Base-by-base conservation (phyloP, 768 basidiomycete species). In the Tephrocybe sp. region DNA sequence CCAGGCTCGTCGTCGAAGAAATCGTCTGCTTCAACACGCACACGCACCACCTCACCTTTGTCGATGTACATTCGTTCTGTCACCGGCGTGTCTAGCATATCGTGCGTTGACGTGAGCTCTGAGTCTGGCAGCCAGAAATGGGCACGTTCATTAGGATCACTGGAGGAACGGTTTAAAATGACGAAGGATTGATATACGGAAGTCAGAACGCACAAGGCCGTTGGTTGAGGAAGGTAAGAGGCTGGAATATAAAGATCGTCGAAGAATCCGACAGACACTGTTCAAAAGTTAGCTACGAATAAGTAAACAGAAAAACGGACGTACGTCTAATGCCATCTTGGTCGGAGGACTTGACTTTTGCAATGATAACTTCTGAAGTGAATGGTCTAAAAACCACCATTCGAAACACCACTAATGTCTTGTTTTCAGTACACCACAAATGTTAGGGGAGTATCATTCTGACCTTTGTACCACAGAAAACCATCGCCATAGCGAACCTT, bases 401-500 rank as follows among this genome's bases (percentile, higher is more conserved):
- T 31, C 95, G 76, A 65, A 98, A 97, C 9, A 88, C 80, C 7
- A 88, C 96, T 98, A 13, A 24, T 58, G 8, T n/a, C 5, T 13
- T 3, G 39, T 34, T 38, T 21, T 45, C 43, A 44, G 45, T 41
- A 26, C 13, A 52, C 32, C 16, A 6, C 26, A 36, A n/a, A 41
- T 31, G 24, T 5, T 9, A 15, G 8, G 27, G 1, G 24, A 47
- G 13, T 61, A 37, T 19, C 18, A 7, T 6, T 30, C 73, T 53
- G 44, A 95, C 95, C 82, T 77, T 89, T 92, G 64, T 98, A 94
- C 87, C 94, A 98, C 61, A 96, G 72, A 62, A 85, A 86, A 0
- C 96, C 96, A 66, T 99, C 96, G 0, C 96, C 95, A 60, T 95
- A 97, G 28, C 93, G 78, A 4, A 99, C 86, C 54, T 89, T 94